phyloP scores from a whole-genome alignment of 441 rosid species.

The Jatropha podagrica region DNA sequence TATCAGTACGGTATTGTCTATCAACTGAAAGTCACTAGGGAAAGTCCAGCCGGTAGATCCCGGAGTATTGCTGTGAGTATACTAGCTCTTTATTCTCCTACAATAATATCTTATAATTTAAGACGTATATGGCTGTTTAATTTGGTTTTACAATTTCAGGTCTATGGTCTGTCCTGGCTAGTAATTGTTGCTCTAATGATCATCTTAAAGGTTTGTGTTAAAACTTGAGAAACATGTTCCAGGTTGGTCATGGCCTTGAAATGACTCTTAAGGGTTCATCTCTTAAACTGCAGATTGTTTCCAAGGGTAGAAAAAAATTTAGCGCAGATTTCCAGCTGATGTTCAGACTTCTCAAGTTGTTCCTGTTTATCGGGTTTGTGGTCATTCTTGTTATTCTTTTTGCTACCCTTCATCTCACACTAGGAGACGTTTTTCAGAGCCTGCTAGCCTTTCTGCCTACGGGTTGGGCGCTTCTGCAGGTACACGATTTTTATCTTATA shows the following conservation, averaged over 20 bases:
- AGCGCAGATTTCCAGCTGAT: constrained; percentile 97
- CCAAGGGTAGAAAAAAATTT: constrained; percentile 96
- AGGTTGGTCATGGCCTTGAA: not conserved
- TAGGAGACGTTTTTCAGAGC: constrained; percentile 85
- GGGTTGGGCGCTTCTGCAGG: constrained; percentile 97
- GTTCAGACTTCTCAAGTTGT: constrained; percentile 84
- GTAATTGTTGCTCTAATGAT: constrained; percentile 81
- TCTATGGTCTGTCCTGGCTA: constrained; percentile 91
- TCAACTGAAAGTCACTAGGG: constrained; percentile 58
- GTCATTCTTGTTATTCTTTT: constrained; percentile 66
- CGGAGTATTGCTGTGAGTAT: constrained; percentile 66
- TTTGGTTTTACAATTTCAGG: constrained; percentile 42
- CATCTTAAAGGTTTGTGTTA: constrained; percentile 65
- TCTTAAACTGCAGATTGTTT: constrained; percentile 62
- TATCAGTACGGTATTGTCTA: constrained; percentile 93
- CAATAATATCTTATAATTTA: constrained; percentile 9
- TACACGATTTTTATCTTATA: constrained; percentile 14
- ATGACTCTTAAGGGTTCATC: not conserved
- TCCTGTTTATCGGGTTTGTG: constrained; percentile 63
- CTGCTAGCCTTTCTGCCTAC: constrained; percentile 85
- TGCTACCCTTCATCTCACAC: constrained; percentile 68
- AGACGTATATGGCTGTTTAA: not conserved
- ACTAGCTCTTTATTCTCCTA: not conserved
- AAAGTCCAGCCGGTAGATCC: constrained; percentile 52
- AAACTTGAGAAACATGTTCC: not conserved